phyloP scores from a whole-genome alignment of 2,329 filamentous ascomycete species.

The Sporothrix pseudoabietina region DNA sequence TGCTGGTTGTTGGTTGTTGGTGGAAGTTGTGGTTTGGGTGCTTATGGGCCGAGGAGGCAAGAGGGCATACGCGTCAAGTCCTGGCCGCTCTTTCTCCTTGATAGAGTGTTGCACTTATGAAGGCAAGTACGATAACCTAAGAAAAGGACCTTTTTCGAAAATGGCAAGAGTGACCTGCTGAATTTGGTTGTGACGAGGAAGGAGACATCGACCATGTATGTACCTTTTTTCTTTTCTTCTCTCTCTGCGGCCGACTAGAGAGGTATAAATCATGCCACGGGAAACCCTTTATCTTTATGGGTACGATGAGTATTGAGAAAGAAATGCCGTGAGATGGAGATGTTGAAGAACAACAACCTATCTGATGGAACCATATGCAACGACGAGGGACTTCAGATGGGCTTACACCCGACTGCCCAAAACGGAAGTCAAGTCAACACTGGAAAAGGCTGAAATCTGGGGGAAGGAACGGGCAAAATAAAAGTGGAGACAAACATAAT shows the following conservation, averaged over 20 bases:
- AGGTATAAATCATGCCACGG: too few relatives aligned
- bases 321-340: background rate
- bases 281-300: background rate
- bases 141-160: background rate
- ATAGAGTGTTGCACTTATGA: background rate
- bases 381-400: background rate
- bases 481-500: background rate
- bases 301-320: background rate
- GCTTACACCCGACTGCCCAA: conserved; percentile 3
- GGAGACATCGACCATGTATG: background rate
- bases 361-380: background rate
- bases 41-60: background rate
- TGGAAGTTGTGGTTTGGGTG: background rate
- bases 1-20: background rate
- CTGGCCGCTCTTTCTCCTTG: background rate
- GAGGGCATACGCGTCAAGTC: background rate
- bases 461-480: background rate
- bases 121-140: background rate
- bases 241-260: background rate
- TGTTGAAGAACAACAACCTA: background rate
- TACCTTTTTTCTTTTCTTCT: background rate
- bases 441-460: background rate
- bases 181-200: background rate
- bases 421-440: background rate
- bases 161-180: background rate